These are phyloP conservation scores for Adenanthera pavonina DNA, from an alignment of 306 rosid genomes.

Conservation along the genomic window DNA sequence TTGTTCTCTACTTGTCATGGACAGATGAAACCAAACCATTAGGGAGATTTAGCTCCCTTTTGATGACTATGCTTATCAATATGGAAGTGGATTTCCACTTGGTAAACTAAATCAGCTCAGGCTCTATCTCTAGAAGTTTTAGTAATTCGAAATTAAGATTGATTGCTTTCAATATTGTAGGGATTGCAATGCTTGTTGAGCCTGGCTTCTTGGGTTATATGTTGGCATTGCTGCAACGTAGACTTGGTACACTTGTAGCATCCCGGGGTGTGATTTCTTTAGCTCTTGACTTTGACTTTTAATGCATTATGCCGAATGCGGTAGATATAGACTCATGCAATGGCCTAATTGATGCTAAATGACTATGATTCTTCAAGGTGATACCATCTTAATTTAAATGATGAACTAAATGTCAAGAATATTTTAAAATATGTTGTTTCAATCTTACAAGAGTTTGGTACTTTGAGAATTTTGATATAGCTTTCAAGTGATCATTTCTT, in stretches of 20 bases:
- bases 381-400: slow-evolving; percentile 11
- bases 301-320: slow-evolving; percentile 18
- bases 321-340: background rate
- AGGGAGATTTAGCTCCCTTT: slow-evolving; percentile 92
- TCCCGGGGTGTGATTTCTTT: slow-evolving; percentile 68
- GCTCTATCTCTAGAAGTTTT: slow-evolving; percentile 19
- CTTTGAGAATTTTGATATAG: background rate
- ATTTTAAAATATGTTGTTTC: slow-evolving; percentile 13
- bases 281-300: slow-evolving; percentile 31
- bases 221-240: slow-evolving; percentile 83
- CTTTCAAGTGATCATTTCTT: slow-evolving; percentile 20
- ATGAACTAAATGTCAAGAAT: slow-evolving; percentile 1
- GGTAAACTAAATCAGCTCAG: slow-evolving; percentile 54
- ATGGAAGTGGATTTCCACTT: slow-evolving; percentile 86
- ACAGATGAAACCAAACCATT: slow-evolving; percentile 84
- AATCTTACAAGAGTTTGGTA: slow-evolving; percentile 7
- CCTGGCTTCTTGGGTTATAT: slow-evolving; percentile 95
- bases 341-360: slow-evolving; percentile 16
- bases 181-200: slow-evolving; percentile 75
- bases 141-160: slow-evolving; percentile 27
- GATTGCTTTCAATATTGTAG: slow-evolving; percentile 50
- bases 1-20: slow-evolving; percentile 83
- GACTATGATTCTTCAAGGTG: slow-evolving; percentile 16
- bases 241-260: slow-evolving; percentile 71
- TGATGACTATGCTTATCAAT: slow-evolving; percentile 93